Evolutionary conservation across 2,329 filamentous ascomycete genomes (phyloP).

Genomic region (Elsinoe arachidis): DNA sequence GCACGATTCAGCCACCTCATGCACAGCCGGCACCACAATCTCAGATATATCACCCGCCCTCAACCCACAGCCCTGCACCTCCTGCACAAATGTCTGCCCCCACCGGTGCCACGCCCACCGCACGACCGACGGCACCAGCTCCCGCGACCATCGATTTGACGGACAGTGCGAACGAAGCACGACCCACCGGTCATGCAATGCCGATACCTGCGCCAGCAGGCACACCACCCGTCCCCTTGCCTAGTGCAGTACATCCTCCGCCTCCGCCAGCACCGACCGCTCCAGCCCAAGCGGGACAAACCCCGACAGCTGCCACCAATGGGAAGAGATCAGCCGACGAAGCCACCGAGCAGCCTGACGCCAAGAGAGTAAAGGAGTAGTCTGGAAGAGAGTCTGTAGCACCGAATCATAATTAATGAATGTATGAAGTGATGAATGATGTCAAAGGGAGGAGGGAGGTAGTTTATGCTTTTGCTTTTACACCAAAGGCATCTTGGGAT

Average conservation of each 20-base stretch:
- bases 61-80: neutral
- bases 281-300: neutral
- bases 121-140: neutral
- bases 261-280: neutral
- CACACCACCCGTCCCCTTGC: neutral
- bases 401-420: neutral
- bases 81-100: neutral
- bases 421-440: constrained; percentile 1
- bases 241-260: neutral
- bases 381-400: neutral
- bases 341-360: constrained; percentile 13
- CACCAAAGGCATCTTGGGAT: too few relatives aligned
- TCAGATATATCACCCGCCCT: neutral
- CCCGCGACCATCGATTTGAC: constrained; percentile 4
- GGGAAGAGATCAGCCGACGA: constrained; percentile 14
- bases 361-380: constrained; percentile 15
- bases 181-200: neutral
- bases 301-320: neutral
- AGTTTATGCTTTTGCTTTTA: neutral
- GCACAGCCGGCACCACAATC: neutral
- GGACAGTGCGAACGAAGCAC: neutral
- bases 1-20: neutral
- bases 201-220: neutral
- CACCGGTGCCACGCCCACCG: neutral
- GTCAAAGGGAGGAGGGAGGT: neutral